These are phyloP conservation scores for Pyricularia grisea DNA, from an alignment of 2,329 filamentous ascomycete genomes.

Conservation along the genomic window DNA sequence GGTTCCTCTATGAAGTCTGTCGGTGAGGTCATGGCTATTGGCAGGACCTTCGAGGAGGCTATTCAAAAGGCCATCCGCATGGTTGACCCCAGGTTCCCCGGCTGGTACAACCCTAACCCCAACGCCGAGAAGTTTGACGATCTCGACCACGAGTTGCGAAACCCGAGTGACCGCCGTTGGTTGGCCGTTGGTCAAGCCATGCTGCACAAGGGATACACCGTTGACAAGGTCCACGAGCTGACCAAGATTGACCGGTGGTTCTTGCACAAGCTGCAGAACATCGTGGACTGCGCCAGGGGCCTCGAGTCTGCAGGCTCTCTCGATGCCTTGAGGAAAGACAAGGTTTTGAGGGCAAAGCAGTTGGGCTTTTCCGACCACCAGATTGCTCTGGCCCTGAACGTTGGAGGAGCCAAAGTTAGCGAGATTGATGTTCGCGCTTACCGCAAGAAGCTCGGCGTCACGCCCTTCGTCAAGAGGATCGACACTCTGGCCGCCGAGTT, in stretches of 20 bases:
- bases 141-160: slow-evolving; percentile 78
- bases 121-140: slow-evolving; percentile 82
- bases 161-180: slow-evolving; percentile 95
- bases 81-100: slow-evolving; percentile 84
- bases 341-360: slow-evolving; percentile 89
- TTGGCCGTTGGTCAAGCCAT: slow-evolving; percentile 95
- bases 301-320: slow-evolving; percentile 78
- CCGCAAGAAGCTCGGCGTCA: slow-evolving; percentile 79
- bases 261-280: slow-evolving; percentile 94
- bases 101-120: slow-evolving; percentile 55
- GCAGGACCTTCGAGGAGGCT: slow-evolving; percentile 95
- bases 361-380: slow-evolving; percentile 96
- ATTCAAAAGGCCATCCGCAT: slow-evolving; percentile 98
- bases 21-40: slow-evolving; percentile 98
- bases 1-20: slow-evolving; percentile 99
- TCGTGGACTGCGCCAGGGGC: slow-evolving; percentile 82
- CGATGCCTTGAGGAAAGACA: slow-evolving; percentile 77
- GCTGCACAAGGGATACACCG: slow-evolving; percentile 91
- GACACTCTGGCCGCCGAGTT: slow-evolving; percentile 97
- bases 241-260: slow-evolving; percentile 61
- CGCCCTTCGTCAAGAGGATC: slow-evolving; percentile 96
- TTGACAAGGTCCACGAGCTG: slow-evolving; percentile 84
- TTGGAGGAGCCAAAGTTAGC: slow-evolving; percentile 36
- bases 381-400: slow-evolving; percentile 74
- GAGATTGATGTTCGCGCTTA: slow-evolving; percentile 85